Evolutionary conservation across 2,329 filamentous ascomycete genomes (phyloP).

Genomic region (Mycocentrospora acerina): DNA sequence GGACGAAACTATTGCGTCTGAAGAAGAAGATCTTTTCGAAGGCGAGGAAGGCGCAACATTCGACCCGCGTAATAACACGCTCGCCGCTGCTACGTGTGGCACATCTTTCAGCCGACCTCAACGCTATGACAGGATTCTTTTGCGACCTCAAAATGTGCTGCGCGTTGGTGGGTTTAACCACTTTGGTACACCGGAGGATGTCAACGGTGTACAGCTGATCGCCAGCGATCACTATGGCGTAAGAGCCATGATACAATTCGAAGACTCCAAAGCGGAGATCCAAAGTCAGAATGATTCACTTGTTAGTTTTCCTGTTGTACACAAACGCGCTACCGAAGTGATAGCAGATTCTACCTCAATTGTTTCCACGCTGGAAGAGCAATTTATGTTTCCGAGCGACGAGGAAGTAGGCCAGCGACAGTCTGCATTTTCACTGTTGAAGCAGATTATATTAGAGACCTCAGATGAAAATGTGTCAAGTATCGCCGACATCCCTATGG

Average conservation of each 20-base stretch:
- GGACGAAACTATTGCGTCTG: slow-evolving; percentile 38
- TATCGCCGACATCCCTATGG: slow-evolving; percentile 42
- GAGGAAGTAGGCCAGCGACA: slow-evolving; percentile 48
- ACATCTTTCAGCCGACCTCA: slow-evolving; percentile 63
- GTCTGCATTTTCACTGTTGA: slow-evolving; percentile 51
- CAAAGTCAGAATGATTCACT: slow-evolving; percentile 4
- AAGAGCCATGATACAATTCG: slow-evolving; percentile 33
- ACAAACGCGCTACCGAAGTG: slow-evolving; percentile 9
- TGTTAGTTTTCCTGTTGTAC: slow-evolving; percentile 9
- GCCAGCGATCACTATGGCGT: slow-evolving; percentile 60
- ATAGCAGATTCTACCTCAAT: slow-evolving; percentile 14
- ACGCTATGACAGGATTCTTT: slow-evolving; percentile 65
- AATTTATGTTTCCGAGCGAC: slow-evolving; percentile 49
- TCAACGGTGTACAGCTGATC: slow-evolving; percentile 15
- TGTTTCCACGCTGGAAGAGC: slow-evolving; percentile 11
- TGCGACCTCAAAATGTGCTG: slow-evolving; percentile 48
- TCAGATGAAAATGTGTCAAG: slow-evolving; percentile 8
- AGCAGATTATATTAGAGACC: slow-evolving; percentile 45
- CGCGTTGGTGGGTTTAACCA: slow-evolving; percentile 54
- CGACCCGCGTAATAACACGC: slow-evolving; percentile 58
- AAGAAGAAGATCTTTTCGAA: slow-evolving; percentile 46
- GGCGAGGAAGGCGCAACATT: slow-evolving; percentile 68
- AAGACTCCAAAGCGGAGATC: slow-evolving; percentile 11
- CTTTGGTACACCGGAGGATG: slow-evolving; percentile 53
- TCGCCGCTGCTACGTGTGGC: slow-evolving; percentile 57